phyloP scores from a whole-genome alignment of 805 yeast species.

The Wickerhamomyces bovis region DNA sequence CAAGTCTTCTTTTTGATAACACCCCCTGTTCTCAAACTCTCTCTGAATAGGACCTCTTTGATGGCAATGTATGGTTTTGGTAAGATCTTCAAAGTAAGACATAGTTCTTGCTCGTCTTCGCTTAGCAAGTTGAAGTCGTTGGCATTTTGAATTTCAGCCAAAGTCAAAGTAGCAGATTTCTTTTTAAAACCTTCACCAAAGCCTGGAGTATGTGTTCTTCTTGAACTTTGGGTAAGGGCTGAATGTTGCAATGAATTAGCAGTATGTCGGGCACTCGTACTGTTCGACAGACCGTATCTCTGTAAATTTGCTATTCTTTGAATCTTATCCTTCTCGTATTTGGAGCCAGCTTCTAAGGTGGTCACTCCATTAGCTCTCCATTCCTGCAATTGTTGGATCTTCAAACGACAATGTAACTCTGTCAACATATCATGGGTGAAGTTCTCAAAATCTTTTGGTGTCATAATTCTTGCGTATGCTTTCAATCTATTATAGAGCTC shows the following conservation, averaged over 20 bases:
- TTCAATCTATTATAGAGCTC: constrained; percentile 71
- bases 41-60: constrained; percentile 84
- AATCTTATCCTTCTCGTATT: constrained; percentile 83
- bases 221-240: constrained; percentile 6
- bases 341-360: constrained; percentile 72
- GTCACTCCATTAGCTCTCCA: constrained; percentile 91
- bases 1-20: constrained; percentile 75
- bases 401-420: constrained; percentile 71
- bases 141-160: constrained; percentile 67
- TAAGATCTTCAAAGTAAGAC: constrained; percentile 73
- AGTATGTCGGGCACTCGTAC: constrained; percentile 28
- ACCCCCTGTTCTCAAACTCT: constrained; percentile 82
- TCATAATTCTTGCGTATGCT: constrained; percentile 75
- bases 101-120: constrained; percentile 81
- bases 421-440: constrained; percentile 68
- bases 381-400: constrained; percentile 86
- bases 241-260: constrained; percentile 26
- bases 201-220: constrained; percentile 15
- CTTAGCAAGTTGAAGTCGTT: constrained; percentile 79
- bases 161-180: constrained; percentile 40
- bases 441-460: constrained; percentile 71
- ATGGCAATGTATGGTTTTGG: constrained; percentile 95
- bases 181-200: constrained; percentile 12
- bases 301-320: constrained; percentile 58
- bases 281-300: constrained; percentile 34